phyloP scores from a whole-genome alignment of 768 basidiomycete species.

The Tylopilus felleus region DNA sequence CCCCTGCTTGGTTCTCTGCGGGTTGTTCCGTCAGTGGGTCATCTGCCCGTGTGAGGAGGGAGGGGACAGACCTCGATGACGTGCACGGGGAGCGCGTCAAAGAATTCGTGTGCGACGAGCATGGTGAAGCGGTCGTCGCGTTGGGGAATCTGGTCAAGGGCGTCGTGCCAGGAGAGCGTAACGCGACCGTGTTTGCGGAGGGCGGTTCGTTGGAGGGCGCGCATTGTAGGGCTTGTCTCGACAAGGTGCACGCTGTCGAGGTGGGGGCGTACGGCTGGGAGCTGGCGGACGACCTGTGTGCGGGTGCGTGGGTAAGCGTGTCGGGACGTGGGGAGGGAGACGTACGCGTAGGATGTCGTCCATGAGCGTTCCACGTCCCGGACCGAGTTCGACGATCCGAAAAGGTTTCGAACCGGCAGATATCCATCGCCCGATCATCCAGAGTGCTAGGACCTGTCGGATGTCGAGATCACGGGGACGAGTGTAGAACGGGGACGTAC shows the following conservation, averaged over 20 bases:
- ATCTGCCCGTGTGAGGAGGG: not conserved
- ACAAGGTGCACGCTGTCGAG: slow-evolving; percentile 66
- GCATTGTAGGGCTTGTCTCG: slow-evolving; percentile 74
- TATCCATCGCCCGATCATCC: slow-evolving; percentile 79
- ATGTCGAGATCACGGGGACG: slow-evolving; percentile 5
- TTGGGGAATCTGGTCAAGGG: slow-evolving; percentile 61
- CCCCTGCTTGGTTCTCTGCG: slow-evolving; percentile 69
- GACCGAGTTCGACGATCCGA: slow-evolving; percentile 87
- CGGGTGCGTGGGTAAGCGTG: not conserved
- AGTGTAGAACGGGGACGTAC: slow-evolving; percentile 42
- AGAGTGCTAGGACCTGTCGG: slow-evolving; percentile 77
- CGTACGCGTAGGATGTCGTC: slow-evolving; percentile 80
- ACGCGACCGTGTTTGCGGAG: slow-evolving; percentile 39
- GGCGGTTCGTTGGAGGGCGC: slow-evolving; percentile 54
- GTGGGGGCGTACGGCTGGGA: slow-evolving; percentile 35
- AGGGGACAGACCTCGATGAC: slow-evolving; percentile 64
- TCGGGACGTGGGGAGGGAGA: not conserved
- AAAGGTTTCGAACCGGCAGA: slow-evolving; percentile 49
- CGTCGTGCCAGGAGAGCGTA: slow-evolving; percentile 66
- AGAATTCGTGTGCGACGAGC: slow-evolving; percentile 94
- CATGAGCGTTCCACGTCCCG: slow-evolving; percentile 91
- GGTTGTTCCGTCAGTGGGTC: not conserved
- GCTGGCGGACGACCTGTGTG: slow-evolving; percentile 49
- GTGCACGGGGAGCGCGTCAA: slow-evolving; percentile 93
- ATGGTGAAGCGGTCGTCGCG: slow-evolving; percentile 64